phyloP scores from a whole-genome alignment of 2,329 filamentous ascomycete species.

The Paecilomyces sp. region DNA sequence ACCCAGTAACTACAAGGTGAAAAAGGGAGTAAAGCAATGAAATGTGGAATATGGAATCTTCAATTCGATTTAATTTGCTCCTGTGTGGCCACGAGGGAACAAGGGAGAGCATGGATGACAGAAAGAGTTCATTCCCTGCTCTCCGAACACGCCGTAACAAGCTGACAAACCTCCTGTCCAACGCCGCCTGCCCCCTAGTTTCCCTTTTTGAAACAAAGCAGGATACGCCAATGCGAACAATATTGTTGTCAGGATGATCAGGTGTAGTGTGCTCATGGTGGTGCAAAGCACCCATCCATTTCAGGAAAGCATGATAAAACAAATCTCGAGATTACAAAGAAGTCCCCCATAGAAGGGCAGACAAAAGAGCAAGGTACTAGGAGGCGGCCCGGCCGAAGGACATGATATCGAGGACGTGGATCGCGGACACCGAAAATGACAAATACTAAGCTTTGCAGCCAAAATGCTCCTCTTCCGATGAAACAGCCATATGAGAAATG shows the following conservation, averaged over 20 bases:
- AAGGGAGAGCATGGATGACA: neutral
- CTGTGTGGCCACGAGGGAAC: neutral
- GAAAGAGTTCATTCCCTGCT: neutral
- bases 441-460: neutral
- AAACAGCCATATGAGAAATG: neutral
- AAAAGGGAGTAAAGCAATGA: neutral
- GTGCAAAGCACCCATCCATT: neutral
- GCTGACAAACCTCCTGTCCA: neutral
- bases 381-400: neutral
- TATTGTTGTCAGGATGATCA: neutral
- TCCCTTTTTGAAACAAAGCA: constrained; percentile 3
- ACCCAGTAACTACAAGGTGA: neutral
- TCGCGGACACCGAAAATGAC: neutral
- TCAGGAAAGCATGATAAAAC: neutral
- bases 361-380: neutral
- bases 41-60: neutral
- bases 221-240: neutral
- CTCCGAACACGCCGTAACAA: neutral
- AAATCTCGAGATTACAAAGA: neutral
- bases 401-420: neutral
- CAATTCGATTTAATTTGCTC: neutral
- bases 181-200: neutral
- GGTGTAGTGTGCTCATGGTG: neutral
- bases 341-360: neutral
- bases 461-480: neutral